These are phyloP conservation scores for Fusarium duplospermum DNA, from an alignment of 2,329 filamentous ascomycete species.

Conservation along the genomic window DNA sequence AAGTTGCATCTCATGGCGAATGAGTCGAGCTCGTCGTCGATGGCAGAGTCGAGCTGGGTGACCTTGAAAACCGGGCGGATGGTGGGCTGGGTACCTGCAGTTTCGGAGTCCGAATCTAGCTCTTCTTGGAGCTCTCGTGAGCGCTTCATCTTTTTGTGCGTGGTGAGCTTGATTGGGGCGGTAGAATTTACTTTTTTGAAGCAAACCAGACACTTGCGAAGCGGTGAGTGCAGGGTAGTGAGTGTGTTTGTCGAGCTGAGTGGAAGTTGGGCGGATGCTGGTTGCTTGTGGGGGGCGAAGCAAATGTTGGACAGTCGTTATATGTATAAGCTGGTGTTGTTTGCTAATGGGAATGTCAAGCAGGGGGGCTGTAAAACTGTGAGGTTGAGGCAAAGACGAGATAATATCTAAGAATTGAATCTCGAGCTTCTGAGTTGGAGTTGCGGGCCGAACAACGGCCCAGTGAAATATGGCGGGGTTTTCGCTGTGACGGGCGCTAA, in stretches of 20 bases:
- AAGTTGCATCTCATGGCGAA: slow-evolving; percentile 81
- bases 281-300: not conserved
- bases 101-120: slow-evolving; percentile 47
- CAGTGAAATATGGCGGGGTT: slow-evolving; percentile 20
- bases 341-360: not conserved
- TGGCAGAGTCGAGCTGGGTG: slow-evolving; percentile 66
- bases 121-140: slow-evolving; percentile 69
- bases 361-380: not conserved
- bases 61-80: slow-evolving; percentile 63
- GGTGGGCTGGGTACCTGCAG: slow-evolving; percentile 29
- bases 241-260: not conserved
- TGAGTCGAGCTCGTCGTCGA: slow-evolving; percentile 48
- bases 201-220: slow-evolving; percentile 21
- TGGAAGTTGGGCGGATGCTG: not conserved
- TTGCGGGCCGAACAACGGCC: not conserved
- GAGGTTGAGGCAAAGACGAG: not conserved
- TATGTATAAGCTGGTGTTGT: not conserved
- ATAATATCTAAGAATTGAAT: not conserved
- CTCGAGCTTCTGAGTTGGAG: slow-evolving; percentile 10
- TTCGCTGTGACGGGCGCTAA: slow-evolving; percentile 18
- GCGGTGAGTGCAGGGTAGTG: slow-evolving; percentile 39
- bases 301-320: not conserved
- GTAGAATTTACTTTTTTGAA: slow-evolving; percentile 45
- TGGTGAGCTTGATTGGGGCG: slow-evolving; percentile 45
- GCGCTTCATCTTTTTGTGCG: slow-evolving; percentile 66